Evolutionary conservation across 192 early-diverging fungal genomes (phyloP), one percentile per base, ranked within the genome.

Genomic region (Spinellus fusiger): DNA sequence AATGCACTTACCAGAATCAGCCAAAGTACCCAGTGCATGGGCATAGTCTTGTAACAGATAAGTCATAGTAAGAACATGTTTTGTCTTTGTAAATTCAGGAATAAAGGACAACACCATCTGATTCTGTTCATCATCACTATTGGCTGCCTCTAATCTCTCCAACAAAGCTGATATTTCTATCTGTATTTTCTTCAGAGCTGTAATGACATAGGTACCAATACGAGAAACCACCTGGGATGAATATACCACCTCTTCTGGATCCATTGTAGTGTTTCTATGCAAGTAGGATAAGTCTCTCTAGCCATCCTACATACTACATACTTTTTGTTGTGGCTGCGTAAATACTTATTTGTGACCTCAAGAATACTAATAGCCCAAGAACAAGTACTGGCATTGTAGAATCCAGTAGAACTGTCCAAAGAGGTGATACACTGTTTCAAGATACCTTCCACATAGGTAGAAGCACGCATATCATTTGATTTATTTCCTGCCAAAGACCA

Each of bases 31-130:
- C 10, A 61, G 22, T 2, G 28, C 52, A 34, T 35, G 49, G 23
- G 49, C 60, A 52, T 61, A 61, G 5, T 28, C 49, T 38, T 61
- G 60, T 27, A 61, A 16, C 3, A 53, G 40, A 28, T 49, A 22
- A 10, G 51, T 22, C 5, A 54, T 0, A 3, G 44, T 31, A 8
- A 62, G 46, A 18, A 62, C 34, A 23, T 53, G 37, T 25, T 34
- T 53, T 26, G 51, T 44, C 16, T 35, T 49, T n/a, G 10, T 33
- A 15, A 59, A 46, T 12, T 59, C 46, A 1, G 28, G 7, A 33
- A 32, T 31, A 59, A 29, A 46, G 5, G 23, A 26, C 40, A 48
- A 29, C 3, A 47, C 33, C 8, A 38, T 31, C 27, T 48, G n/a
- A 29, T 22, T 59, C 10, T 59, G 57, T 8, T 46, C 28, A 33